Conservation (phyloP, 2,329 filamentous ascomycete genomes). For the Xenosphaeropsis pyriputrescens region DNA sequence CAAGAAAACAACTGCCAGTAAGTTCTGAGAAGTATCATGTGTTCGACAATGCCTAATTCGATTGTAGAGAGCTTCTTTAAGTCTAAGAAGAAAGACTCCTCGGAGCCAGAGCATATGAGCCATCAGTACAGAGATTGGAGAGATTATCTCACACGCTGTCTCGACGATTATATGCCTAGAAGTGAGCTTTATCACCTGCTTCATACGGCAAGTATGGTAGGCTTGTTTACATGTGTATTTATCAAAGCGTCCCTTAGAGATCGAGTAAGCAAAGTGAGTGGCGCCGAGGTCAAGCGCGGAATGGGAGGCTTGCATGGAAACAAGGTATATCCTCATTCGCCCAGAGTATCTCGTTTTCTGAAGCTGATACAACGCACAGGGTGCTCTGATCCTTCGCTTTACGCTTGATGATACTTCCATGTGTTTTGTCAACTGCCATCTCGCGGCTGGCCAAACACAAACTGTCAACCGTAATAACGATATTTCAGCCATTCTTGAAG, state of each 20-base stretch:
- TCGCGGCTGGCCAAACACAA: conserved; percentile 85
- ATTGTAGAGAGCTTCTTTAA: conserved; percentile 67
- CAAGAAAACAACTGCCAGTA: conserved; percentile 90
- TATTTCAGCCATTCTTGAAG: conserved; percentile 77
- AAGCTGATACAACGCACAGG: conserved; percentile 24
- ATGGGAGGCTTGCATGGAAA: conserved; percentile 95
- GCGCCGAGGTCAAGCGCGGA: conserved; percentile 81
- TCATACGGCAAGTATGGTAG: conserved; percentile 81
- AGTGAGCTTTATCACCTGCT: conserved; percentile 72
- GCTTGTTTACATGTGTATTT: conserved; percentile 91
- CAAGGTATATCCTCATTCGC: conserved; percentile 38
- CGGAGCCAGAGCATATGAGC: conserved; percentile 83
- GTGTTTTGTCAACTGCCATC: conserved; percentile 94
- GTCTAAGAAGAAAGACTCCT: conserved; percentile 68
- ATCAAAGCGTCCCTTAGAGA: conserved; percentile 67
- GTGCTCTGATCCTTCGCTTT: conserved; percentile 84
- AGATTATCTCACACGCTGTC: conserved; percentile 67
- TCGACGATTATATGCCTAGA: conserved; percentile 71
- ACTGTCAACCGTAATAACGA: conserved; percentile 88
- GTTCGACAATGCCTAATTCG: not conserved
- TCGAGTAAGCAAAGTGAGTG: conserved; percentile 63
- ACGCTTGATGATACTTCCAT: conserved; percentile 84
- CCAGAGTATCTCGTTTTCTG: not conserved
- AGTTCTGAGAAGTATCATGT: conserved; percentile 15
- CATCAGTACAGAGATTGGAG: conserved; percentile 96